These are phyloP conservation scores for Pythium pectinolyticum DNA, from an alignment of 352 stramenopile genomes.

Conservation along the genomic window DNA sequence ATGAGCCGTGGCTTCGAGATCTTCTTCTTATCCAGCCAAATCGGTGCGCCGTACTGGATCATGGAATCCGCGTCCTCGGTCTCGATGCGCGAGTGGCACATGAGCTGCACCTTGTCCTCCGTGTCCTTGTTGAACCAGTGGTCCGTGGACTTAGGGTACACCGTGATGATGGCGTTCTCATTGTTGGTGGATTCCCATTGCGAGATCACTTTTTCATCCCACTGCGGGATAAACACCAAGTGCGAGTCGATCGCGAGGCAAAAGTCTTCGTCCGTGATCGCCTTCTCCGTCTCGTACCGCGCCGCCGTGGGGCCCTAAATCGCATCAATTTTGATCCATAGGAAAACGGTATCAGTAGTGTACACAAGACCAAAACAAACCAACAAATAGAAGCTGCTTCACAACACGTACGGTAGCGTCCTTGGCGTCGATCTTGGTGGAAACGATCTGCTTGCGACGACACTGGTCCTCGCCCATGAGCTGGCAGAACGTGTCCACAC, in stretches of 20 bases:
- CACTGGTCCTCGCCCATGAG: constrained; percentile 64
- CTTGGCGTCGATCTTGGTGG: constrained; percentile 63
- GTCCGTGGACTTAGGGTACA: constrained; percentile 79
- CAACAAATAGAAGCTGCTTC: neutral
- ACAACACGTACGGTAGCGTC: constrained; percentile 60
- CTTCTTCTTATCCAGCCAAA: constrained; percentile 68
- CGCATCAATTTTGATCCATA: neutral
- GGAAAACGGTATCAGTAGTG: no score
- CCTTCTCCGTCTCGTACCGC: constrained; percentile 75
- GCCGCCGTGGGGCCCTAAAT: constrained; percentile 63
- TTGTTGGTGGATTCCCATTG: constrained; percentile 77
- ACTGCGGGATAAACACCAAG: constrained; percentile 71
- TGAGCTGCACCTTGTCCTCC: constrained; percentile 68
- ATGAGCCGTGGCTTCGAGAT: constrained; percentile 70
- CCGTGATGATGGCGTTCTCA: constrained; percentile 75
- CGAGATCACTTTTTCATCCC: constrained; percentile 70
- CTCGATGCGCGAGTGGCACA: constrained; percentile 79
- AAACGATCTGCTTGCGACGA: constrained; percentile 63
- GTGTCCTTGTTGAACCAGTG: constrained; percentile 51
- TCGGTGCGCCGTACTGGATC: constrained; percentile 74
- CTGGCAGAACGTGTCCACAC: constrained; percentile 64
- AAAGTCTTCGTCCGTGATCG: constrained; percentile 77
- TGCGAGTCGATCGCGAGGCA: constrained; percentile 83
- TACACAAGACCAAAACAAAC: neutral
- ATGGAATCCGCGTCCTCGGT: constrained; percentile 65